phyloP scores from a whole-genome alignment of 73 alveolate species.

The Paramecium caudatum region DNA sequence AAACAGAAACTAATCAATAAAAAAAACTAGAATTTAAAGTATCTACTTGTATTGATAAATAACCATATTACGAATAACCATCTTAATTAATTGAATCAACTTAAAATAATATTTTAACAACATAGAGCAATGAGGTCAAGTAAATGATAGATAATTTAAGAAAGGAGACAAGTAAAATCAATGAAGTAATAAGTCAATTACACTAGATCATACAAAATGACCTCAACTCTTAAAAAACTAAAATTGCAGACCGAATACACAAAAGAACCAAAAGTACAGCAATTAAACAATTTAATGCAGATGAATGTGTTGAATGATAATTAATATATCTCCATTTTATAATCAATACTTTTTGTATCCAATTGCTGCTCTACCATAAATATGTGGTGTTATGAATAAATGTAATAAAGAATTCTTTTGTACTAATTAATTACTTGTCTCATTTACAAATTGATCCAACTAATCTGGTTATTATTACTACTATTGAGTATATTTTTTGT shows the following conservation, averaged over 20 bases:
- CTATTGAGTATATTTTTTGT: neutral
- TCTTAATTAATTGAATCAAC: neutral
- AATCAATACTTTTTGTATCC: slow-evolving; percentile 32
- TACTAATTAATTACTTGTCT: slow-evolving; percentile 8
- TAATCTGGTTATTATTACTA: neutral
- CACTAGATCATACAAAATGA: slow-evolving; percentile 7
- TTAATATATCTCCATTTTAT: neutral
- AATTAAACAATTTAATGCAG: neutral
- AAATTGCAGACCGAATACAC: slow-evolving; percentile 29
- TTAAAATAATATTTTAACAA: neutral
- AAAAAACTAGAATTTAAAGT: slow-evolving; percentile 10
- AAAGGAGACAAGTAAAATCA: slow-evolving; percentile 9
- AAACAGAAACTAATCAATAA: neutral
- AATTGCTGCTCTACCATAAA: slow-evolving; percentile 31
- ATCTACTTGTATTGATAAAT: neutral
- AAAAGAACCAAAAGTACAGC: slow-evolving; percentile 1
- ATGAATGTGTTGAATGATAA: slow-evolving; percentile 3
- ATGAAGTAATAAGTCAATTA: neutral
- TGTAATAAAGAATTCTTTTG: slow-evolving; percentile 8
- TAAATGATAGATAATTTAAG: slow-evolving; percentile 9
- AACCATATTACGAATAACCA: neutral
- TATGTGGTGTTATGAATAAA: slow-evolving; percentile 53
- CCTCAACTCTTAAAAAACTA: neutral
- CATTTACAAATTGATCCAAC: slow-evolving; percentile 54
- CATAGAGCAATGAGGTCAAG: slow-evolving; percentile 13